Evolutionary conservation across 176 grass and related monocot species (phyloP).

Genomic region (Oryza punctata): DNA sequence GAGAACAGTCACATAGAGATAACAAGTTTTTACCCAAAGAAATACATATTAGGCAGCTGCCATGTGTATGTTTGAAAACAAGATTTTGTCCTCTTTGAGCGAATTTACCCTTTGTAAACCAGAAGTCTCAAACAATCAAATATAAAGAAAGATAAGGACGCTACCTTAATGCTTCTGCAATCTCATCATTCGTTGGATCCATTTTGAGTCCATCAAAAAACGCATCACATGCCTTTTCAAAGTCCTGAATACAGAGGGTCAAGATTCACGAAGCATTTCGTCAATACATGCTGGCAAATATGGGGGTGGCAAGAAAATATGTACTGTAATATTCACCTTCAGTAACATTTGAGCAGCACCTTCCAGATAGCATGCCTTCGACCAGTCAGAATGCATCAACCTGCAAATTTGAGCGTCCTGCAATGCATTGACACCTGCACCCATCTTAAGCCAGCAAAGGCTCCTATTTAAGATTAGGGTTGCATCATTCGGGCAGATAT

Average conservation of each 20-base stretch:
- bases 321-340: constrained; percentile 16
- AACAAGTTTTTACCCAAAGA: no score
- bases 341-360: constrained; percentile 54
- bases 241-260: background rate
- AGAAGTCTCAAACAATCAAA: no score
- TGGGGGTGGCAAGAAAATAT: no score
- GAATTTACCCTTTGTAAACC: no score
- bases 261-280: background rate
- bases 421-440: constrained; percentile 28
- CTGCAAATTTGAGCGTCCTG: constrained; percentile 41
- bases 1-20: no score
- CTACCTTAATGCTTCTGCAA: background rate
- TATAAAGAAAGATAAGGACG: background rate
- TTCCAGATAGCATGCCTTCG: constrained; percentile 45
- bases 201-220: background rate
- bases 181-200: background rate
- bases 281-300: background rate
- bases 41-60: no score
- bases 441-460: constrained; percentile 46
- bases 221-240: constrained; percentile 3
- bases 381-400: constrained; percentile 21
- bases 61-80: no score
- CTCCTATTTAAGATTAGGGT: constrained; percentile 43
- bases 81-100: no score
- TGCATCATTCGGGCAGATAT: background rate